Evolutionary conservation across 371 early-diverging fungal species (phyloP), one percentile per base, ranked within the genome.

Genomic region (Amoeboaphelidium protococcarum): DNA sequence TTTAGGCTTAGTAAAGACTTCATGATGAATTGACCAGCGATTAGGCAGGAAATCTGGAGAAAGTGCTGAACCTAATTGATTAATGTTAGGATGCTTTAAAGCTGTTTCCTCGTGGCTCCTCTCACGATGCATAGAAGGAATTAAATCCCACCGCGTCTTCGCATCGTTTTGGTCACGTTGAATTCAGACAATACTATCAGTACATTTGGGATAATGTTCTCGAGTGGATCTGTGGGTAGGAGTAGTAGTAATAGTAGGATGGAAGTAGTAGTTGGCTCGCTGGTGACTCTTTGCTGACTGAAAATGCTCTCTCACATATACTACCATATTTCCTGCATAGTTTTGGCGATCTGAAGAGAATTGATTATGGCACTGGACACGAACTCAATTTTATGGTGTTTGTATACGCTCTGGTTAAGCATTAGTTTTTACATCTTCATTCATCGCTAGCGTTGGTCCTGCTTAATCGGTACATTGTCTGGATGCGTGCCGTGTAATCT

Each of bases 361-460:
- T 98, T 25, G 99, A 99, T 65, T 99, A 98, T 63, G 99, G 99
- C 23, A 91, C 91, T 20, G 99, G 99, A 1, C 99, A 99, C 54
- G 99, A 99, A 68, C 76, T 91, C 6, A 84, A 84, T 50, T 98
- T 96, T 52, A 61, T 92, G 26, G 78, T 79, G 22, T 97, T 82
- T 66, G 64, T 98, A 55, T 80, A 76, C 61, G 66, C 10, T 31
- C 16, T 31, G 16, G 10, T 10, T 10, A 16, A 31, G 16, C 37
- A 10, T 31, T 10, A 31, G 6, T 16, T 31, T 6, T 16, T 31
- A 31, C 37, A 16, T 31, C 6, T 53, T 42, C 19, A 19, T 10
- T 10, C 16, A 13, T 16, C 42, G 23, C 44, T 40, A 21, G 22
- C 21, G 10, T 22, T 3, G 2, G 10, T n/a, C n/a, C 40, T 48